phyloP scores from a whole-genome alignment of 371 early-diverging fungal genomes.

The Blakeslea trispora region DNA sequence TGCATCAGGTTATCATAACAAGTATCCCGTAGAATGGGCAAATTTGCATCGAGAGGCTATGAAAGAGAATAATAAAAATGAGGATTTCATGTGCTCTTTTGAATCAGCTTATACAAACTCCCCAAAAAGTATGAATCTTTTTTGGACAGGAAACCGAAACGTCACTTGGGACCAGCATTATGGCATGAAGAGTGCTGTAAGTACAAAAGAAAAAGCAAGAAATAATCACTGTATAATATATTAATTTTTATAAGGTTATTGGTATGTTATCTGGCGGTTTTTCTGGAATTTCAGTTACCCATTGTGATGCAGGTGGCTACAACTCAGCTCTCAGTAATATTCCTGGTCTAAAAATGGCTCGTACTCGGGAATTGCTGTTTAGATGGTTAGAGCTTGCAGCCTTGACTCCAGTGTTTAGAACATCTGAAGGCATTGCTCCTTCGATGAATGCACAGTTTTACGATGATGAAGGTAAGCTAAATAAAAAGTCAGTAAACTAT shows the following conservation, averaged over 20 bases:
- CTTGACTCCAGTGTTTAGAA: slow-evolving; percentile 49
- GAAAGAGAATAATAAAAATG: slow-evolving; percentile 26
- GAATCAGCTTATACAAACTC: slow-evolving; percentile 38
- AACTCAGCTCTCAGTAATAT: slow-evolving; percentile 34
- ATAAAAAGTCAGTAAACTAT: background rate
- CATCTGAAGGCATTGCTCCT: slow-evolving; percentile 51
- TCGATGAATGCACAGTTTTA: slow-evolving; percentile 56
- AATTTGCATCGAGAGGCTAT: slow-evolving; percentile 30
- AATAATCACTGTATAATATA: background rate
- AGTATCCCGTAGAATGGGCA: slow-evolving; percentile 43
- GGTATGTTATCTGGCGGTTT: slow-evolving; percentile 54
- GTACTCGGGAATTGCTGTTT: slow-evolving; percentile 43
- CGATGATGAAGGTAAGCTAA: slow-evolving; percentile 44
- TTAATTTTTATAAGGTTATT: slow-evolving; percentile 13
- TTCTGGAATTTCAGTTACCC: slow-evolving; percentile 49
- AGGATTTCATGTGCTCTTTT: slow-evolving; percentile 34
- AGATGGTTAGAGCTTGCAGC: slow-evolving; percentile 61
- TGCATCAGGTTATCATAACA: slow-evolving; percentile 36
- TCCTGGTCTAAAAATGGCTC: slow-evolving; percentile 37
- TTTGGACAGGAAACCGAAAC: slow-evolving; percentile 50
- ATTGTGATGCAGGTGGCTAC: slow-evolving; percentile 55
- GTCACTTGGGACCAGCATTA: slow-evolving; percentile 46
- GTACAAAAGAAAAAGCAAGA: background rate
- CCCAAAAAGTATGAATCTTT: slow-evolving; percentile 33
- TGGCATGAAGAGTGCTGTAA: slow-evolving; percentile 52